Conservation (phyloP, 305 asterid species). For the Petunia hybrid region DNA sequence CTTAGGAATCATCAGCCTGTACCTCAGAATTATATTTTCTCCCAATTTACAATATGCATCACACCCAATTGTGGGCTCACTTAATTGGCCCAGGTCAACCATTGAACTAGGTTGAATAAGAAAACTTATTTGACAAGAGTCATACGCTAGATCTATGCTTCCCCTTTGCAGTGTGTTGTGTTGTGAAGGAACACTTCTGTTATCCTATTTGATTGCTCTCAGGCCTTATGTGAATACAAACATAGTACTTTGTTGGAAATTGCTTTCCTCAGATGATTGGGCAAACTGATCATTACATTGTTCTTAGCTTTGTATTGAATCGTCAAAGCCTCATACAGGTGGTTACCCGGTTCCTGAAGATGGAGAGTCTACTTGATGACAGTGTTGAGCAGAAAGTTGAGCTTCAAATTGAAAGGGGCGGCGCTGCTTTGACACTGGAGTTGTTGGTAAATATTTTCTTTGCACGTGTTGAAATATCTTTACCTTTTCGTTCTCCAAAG, state of each 20-base stretch:
- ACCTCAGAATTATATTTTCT: constrained; percentile 11
- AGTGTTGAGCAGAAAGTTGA: constrained; percentile 73
- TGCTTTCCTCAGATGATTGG: constrained; percentile 13
- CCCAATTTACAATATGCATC: constrained; percentile 24
- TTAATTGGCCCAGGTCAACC: constrained; percentile 11
- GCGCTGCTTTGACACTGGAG: constrained; percentile 75
- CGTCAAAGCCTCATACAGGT: constrained; percentile 67
- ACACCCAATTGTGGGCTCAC: background rate
- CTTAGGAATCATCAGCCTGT: background rate
- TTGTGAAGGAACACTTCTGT: constrained; percentile 13
- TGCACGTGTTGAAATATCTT: constrained; percentile 9
- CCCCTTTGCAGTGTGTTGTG: constrained; percentile 3
- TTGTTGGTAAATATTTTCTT: constrained; percentile 58
- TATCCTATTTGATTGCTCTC: constrained; percentile 23
- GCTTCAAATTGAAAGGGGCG: constrained; percentile 97
- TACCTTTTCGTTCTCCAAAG: background rate
- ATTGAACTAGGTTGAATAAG: constrained; percentile 25
- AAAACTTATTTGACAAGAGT: constrained; percentile 7
- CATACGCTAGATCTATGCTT: constrained; percentile 5
- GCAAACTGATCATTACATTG: background rate
- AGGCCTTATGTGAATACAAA: background rate
- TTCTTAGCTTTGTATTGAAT: constrained; percentile 35
- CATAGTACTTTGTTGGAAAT: background rate
- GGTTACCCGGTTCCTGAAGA: constrained; percentile 86
- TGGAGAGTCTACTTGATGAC: constrained; percentile 93